These are phyloP conservation scores for Singerocomus inundabilis DNA, from an alignment of 1,284 basidiomycete species.

Conservation along the genomic window DNA sequence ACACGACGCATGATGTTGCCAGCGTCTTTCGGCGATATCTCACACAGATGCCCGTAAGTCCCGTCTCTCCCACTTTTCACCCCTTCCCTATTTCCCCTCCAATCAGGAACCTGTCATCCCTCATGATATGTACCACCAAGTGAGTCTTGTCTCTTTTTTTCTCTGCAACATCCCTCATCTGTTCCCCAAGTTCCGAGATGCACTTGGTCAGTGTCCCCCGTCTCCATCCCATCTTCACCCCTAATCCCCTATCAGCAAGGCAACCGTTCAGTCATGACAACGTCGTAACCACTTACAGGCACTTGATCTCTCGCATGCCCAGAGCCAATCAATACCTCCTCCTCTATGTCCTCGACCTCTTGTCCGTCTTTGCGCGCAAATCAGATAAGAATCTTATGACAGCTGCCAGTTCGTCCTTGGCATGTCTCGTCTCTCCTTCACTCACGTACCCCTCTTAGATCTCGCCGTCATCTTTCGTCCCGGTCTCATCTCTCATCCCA, in stretches of 20 bases:
- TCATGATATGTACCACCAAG: slow-evolving; percentile 81
- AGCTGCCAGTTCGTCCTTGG: slow-evolving; percentile 69
- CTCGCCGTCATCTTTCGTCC: slow-evolving; percentile 94
- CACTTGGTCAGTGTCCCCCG: slow-evolving; percentile 55
- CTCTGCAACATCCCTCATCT: slow-evolving; percentile 18
- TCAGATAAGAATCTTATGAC: slow-evolving; percentile 95
- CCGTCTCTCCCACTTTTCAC: slow-evolving; percentile 10
- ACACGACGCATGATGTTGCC: slow-evolving; percentile 94
- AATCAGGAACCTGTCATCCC: slow-evolving; percentile 89
- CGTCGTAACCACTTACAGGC: slow-evolving; percentile 77
- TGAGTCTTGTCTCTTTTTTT: slow-evolving; percentile 42
- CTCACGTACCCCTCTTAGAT: slow-evolving; percentile 47
- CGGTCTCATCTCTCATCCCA: slow-evolving; percentile 85
- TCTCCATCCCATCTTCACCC: slow-evolving; percentile 1
- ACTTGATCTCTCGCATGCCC: slow-evolving; percentile 82
- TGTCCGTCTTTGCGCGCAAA: slow-evolving; percentile 92
- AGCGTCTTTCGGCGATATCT: slow-evolving; percentile 95
- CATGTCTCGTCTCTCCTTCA: neutral
- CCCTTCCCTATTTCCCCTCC: slow-evolving; percentile 14
- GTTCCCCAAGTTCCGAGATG: slow-evolving; percentile 72
- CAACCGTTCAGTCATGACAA: slow-evolving; percentile 64
- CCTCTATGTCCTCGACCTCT: slow-evolving; percentile 92
- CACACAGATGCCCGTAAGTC: slow-evolving; percentile 90
- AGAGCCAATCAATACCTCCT: slow-evolving; percentile 91
- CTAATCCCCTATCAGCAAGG: slow-evolving; percentile 47